Base-by-base conservation (phyloP, 1,284 basidiomycete genomes). In the Tylopilus orsonianus region DNA sequence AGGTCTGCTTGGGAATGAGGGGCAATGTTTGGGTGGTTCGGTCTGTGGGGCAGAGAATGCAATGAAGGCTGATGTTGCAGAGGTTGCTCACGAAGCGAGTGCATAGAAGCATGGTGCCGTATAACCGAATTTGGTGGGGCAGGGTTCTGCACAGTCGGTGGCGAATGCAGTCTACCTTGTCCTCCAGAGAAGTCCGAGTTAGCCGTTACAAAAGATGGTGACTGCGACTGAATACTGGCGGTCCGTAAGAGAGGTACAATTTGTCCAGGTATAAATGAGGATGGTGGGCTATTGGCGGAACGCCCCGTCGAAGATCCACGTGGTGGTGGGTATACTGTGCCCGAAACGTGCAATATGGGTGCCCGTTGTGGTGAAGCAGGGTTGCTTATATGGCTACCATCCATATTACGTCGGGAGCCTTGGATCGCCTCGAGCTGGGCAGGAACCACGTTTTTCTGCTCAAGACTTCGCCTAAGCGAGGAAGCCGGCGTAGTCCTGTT, bases 161-260 rank as follows among this genome's bases (percentile, higher is more conserved):
- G 49, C 30, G 59, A 57, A 48, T 56, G 41, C 9, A 52, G 7
- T 8, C 54, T 33, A 23, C 44, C 41, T 13, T 46, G 44, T 44
- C 48, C 50, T 39, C 40, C 44, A 30, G 65, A 34, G 48, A 46
- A 44, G 16, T 56, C 55, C 2, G 53, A 49, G 16, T 44, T 47
- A 26, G 52, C 46, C 13, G 36, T 36, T 22, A 46, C 46, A 24
- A 51, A 54, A 53, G 58, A 57, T 5, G 56, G 57, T 10, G 56
- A 59, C 33, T 54, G 61, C 5, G 60, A 49, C 42, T 61, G 48
- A 54, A 70, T 66, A 50, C 75, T 78, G 8, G 73, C 63, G 55
- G 71, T 74, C 53, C 79, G 71, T 12, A 66, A 54, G 27, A 75
- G 74, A 22, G 70, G 70, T 18, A 66, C 32, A n/a, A 71, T 61